Percentiles rank a stretch among this genome's conserved stretches.
Evolutionary conservation across 2,329 filamentous ascomycete genomes (phyloP).

Genomic region (Fusarium buharicum): DNA sequence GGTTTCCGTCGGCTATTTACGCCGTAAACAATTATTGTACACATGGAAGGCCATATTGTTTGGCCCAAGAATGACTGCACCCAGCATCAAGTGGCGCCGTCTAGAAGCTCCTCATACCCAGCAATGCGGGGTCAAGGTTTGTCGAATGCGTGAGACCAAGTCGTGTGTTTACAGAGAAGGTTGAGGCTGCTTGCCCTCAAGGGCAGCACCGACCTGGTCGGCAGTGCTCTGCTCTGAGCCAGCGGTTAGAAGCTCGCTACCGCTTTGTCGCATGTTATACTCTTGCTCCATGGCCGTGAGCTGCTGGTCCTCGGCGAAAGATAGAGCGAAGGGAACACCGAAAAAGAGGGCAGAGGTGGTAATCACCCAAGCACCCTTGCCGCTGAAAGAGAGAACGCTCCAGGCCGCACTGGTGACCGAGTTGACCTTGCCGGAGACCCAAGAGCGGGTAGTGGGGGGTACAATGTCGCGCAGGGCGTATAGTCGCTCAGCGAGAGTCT

Average conservation of each 20-base stretch:
- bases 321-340: slow-evolving; percentile 92
- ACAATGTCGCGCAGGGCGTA: slow-evolving; percentile 80
- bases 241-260: slow-evolving; percentile 74
- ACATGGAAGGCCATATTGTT: slow-evolving; percentile 34
- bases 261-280: slow-evolving; percentile 93
- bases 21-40: slow-evolving; percentile 48
- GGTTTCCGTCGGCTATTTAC: slow-evolving; percentile 37
- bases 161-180: slow-evolving; percentile 59
- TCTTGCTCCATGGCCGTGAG: slow-evolving; percentile 97
- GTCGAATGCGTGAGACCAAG: slow-evolving; percentile 10
- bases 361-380: slow-evolving; percentile 90
- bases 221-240: slow-evolving; percentile 58
- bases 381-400: slow-evolving; percentile 74
- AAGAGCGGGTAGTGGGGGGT: slow-evolving; percentile 75
- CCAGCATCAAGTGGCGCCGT: slow-evolving; percentile 30
- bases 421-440: slow-evolving; percentile 69
- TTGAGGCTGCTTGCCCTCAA: slow-evolving; percentile 60
- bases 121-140: slow-evolving; percentile 22
- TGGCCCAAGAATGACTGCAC: slow-evolving; percentile 38
- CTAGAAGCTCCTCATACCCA: slow-evolving; percentile 29
- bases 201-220: slow-evolving; percentile 60
- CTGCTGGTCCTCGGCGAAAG: slow-evolving; percentile 95
- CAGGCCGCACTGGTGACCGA: slow-evolving; percentile 62
- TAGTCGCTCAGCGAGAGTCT: slow-evolving; percentile 74
- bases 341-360: slow-evolving; percentile 89